A percentile compares a stretch with the other conserved stretches of the same genome.
Evolutionary conservation across 306 rosid genomes (phyloP).

Genomic region (Casuarina glauca): DNA sequence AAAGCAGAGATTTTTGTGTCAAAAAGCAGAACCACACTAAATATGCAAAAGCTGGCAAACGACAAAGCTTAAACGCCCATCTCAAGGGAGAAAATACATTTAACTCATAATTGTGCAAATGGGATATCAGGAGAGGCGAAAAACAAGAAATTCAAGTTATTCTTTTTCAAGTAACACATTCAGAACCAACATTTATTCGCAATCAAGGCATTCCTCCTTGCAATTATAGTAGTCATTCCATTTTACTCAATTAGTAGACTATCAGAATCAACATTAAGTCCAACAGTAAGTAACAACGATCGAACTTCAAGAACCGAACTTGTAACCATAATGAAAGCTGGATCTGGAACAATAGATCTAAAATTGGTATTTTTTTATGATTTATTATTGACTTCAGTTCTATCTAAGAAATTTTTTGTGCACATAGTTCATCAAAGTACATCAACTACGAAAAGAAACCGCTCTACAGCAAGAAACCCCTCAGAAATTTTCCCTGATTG

Average conservation of each 20-base stretch:
- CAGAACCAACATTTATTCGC: background rate
- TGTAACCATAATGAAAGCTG: background rate
- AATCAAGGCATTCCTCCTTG: background rate
- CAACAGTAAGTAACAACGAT: background rate
- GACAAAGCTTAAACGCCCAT: background rate
- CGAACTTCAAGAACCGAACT: background rate
- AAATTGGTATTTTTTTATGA: constrained; percentile 5
- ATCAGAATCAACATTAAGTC: no score
- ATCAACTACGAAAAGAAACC: constrained; percentile 33
- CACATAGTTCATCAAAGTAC: constrained; percentile 6
- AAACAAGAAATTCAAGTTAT: background rate
- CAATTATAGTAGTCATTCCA: background rate
- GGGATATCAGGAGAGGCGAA: background rate
- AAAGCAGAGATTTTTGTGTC: background rate
- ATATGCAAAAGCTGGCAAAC: background rate
- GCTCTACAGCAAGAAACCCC: constrained; percentile 35
- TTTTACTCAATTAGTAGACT: background rate
- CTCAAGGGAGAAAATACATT: background rate
- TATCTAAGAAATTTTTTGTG: constrained; percentile 21
- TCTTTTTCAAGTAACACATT: background rate
- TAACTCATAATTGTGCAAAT: background rate
- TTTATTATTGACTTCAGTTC: constrained; percentile 20
- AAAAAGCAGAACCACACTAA: background rate
- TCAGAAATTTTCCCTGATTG: background rate
- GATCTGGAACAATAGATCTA: background rate